Percentiles rank a stretch among this genome's conserved stretches.
phyloP scores from a whole-genome alignment of 257 asterid genomes.

The Rauvolfia tetraphylla region DNA sequence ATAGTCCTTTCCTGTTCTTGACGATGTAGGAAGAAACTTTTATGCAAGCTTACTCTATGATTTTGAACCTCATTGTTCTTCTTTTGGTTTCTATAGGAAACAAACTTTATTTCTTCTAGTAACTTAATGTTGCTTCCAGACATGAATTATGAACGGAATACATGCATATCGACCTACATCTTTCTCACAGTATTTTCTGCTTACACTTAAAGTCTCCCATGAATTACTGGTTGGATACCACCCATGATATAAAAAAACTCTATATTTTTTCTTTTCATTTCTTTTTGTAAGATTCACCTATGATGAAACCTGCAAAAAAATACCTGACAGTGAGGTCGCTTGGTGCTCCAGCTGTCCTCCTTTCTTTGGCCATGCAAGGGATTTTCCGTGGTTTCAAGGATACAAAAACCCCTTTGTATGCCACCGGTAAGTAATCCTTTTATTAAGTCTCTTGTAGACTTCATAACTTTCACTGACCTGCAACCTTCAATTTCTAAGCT shows the following conservation, averaged over 20 bases:
- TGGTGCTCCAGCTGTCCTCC: slow-evolving; percentile 60
- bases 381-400: slow-evolving; percentile 53
- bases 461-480: not conserved
- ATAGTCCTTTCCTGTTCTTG: not conserved
- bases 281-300: slow-evolving; percentile 40
- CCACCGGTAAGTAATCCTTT: slow-evolving; percentile 34
- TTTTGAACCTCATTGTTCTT: not conserved
- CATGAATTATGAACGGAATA: not conserved
- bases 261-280: not conserved
- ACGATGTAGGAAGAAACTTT: not conserved
- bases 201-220: too few relatives aligned
- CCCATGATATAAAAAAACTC: not conserved
- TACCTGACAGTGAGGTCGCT: slow-evolving; percentile 48
- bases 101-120: not conserved
- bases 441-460: not conserved
- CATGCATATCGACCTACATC: not conserved
- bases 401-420: slow-evolving; percentile 48
- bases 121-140: not conserved
- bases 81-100: not conserved
- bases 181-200: not conserved
- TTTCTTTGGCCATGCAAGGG: slow-evolving; percentile 56
- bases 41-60: not conserved
- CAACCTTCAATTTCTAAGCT: not conserved
- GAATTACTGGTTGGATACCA: not conserved
- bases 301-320: slow-evolving; percentile 40